phyloP scores from a whole-genome alignment of 75 land plant species.

The Pseudotsuga menziesii region DNA sequence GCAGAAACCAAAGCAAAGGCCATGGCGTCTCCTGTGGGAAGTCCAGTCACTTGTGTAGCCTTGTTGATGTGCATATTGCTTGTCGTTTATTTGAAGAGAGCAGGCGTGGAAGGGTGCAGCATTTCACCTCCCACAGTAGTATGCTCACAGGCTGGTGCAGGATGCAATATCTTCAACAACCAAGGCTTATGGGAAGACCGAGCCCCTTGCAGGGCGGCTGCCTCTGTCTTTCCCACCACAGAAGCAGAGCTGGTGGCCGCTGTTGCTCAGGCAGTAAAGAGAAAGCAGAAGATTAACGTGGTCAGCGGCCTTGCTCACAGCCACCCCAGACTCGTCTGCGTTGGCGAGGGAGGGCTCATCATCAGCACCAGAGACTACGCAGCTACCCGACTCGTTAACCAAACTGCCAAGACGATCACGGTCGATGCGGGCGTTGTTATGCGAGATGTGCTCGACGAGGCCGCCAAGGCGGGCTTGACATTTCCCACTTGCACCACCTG shows the following conservation, averaged over 20 bases:
- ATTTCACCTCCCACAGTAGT: no score
- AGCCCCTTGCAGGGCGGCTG: background rate
- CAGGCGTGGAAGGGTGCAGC: no score
- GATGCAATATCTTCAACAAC: background rate
- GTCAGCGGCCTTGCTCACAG: background rate
- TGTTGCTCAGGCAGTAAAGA: background rate
- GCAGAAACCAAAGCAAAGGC: no score
- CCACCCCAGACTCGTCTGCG: background rate
- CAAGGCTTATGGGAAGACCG: conserved; percentile 2
- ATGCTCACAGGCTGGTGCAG: background rate
- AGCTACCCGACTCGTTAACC: background rate
- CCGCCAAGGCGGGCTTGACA: background rate
- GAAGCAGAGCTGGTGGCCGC: background rate
- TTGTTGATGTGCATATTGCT: no score
- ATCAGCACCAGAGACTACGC: background rate
- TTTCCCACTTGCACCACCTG: conserved; percentile 29
- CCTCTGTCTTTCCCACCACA: background rate
- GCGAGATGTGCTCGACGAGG: conserved; percentile 15
- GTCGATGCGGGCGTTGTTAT: conserved; percentile 12
- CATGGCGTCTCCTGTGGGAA: no score
- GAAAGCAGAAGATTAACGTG: background rate
- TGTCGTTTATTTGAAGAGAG: no score
- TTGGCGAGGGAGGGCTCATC: background rate
- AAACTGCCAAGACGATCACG: background rate
- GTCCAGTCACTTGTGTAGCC: no score